Conservation (phyloP, 2,329 filamentous ascomycete species). For the Fusarium cyanostomum region DNA sequence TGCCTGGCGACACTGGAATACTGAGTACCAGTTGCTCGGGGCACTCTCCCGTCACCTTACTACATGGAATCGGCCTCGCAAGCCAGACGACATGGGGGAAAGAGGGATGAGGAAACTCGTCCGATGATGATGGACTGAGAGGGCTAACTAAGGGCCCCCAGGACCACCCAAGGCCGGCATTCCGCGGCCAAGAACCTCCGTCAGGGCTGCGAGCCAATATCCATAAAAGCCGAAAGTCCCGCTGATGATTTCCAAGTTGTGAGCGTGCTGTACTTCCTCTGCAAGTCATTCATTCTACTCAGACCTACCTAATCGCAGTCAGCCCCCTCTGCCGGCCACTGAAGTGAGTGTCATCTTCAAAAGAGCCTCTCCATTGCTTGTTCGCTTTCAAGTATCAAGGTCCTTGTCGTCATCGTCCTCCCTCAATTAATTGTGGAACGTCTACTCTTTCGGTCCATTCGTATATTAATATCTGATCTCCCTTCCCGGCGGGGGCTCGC, state of each 20-base stretch:
- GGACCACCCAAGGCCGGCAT: constrained; percentile 7
- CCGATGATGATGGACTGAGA: constrained; percentile 22
- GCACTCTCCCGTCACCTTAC: constrained; percentile 18
- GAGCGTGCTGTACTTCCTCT: constrained; percentile 17
- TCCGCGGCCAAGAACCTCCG: constrained; percentile 14
- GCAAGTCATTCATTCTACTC: constrained; percentile 25
- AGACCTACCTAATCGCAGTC: constrained; percentile 37
- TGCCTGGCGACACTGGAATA: constrained; percentile 23
- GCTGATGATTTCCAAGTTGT: constrained; percentile 12
- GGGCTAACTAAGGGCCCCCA: constrained; percentile 8
- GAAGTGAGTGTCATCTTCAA: constrained; percentile 2
- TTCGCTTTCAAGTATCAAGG: neutral
- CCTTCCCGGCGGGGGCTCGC: neutral
- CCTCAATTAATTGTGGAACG: neutral
- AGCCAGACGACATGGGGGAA: constrained; percentile 24
- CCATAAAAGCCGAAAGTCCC: constrained; percentile 39
- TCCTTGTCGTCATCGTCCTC: neutral
- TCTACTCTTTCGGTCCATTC: neutral
- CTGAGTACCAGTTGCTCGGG: constrained; percentile 22
- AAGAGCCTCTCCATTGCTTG: neutral
- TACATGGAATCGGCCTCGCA: constrained; percentile 21
- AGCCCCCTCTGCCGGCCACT: neutral
- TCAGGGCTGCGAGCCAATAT: constrained; percentile 16
- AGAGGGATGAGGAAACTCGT: constrained; percentile 36
- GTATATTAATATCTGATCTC: constrained; percentile 6